These are phyloP conservation scores for Apiosordaria backusii DNA, from an alignment of 495 filamentous ascomycete species.

Conservation along the genomic window DNA sequence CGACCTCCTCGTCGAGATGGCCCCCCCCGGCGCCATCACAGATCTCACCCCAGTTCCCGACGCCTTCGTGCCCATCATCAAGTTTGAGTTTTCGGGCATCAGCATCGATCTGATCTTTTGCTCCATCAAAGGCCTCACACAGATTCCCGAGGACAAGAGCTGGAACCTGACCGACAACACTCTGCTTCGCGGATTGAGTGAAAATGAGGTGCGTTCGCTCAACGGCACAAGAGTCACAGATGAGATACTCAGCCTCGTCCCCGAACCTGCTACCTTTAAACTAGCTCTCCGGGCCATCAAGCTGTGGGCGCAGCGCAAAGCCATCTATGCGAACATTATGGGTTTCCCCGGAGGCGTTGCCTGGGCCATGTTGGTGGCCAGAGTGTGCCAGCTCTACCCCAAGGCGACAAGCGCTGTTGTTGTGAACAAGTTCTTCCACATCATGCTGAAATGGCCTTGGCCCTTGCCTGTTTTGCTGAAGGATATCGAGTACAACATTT, in stretches of 20 bases:
- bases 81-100: constrained; percentile 83
- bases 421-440: constrained; percentile 86
- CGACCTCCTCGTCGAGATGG: constrained; percentile 66
- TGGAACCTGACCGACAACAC: constrained; percentile 72
- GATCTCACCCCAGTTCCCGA: constrained; percentile 84
- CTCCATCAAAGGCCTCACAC: constrained; percentile 62
- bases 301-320: constrained; percentile 90
- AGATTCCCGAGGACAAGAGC: constrained; percentile 64
- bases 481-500: constrained; percentile 74
- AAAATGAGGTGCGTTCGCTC: constrained; percentile 78
- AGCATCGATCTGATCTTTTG: constrained; percentile 95
- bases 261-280: constrained; percentile 82
- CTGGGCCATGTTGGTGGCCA: constrained; percentile 94
- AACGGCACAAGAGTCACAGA: constrained; percentile 93
- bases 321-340: constrained; percentile 91
- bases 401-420: constrained; percentile 82
- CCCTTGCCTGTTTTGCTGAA: constrained; percentile 87
- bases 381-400: constrained; percentile 96
- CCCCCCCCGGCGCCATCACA: constrained; percentile 69
- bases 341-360: constrained; percentile 96
- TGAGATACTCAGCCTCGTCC: constrained; percentile 83
- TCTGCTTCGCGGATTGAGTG: constrained; percentile 79
- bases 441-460: constrained; percentile 91
- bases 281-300: constrained; percentile 88
- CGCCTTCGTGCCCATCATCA: constrained; percentile 93